Evolutionary conservation across 306 rosid genomes (phyloP), one percentile per base, ranked within the genome.

Genomic region (Prinsepia uniflora): DNA sequence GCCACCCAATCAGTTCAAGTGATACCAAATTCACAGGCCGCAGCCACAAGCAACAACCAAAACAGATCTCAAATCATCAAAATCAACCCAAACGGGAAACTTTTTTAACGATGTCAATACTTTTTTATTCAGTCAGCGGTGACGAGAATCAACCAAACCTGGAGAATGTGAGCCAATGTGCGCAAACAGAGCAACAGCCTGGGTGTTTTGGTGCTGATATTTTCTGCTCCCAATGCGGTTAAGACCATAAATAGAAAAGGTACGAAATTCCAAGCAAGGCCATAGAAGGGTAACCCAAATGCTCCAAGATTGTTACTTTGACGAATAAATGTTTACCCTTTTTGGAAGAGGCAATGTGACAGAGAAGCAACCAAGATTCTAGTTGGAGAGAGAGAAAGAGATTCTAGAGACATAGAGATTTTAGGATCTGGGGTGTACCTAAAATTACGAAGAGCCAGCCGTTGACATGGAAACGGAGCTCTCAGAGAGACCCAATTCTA

Each of bases 381-480:
- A 36, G 36, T 30, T 30, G 36, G 1, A 3, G 70, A 52, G 45
- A 64, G 59, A 56, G 20, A 58, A 58, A 54, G 30, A 34, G 30
- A 48, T 30, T 15, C 44, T 17, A 5, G 55, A 54, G 34, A 13
- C 63, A 42, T 58, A 81, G 81, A 70, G 70, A 63, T 52, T 75
- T 77, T 66, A 72, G 87, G 84, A 77, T 82, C 89, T 70, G 76
- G 83, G 66, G 5, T 75, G 53, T 18, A 17, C 78, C 86, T 62
- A 66, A 2, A 79, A 71, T 57, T 10, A 46, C 81, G 75, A 76
- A 7, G 9, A 19, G 73, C 86, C 86, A 19, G 71, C 86, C 88
- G 68, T 53, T n/a, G 49, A 58, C 22, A 2, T 18, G 6, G 66
- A 40, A 40, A 17, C 12, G 36, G 19, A 61, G 66, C 47, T 61